phyloP scores from a whole-genome alignment of 1,139 yeast genomes.

The Sugiyamaella neomexicana region DNA sequence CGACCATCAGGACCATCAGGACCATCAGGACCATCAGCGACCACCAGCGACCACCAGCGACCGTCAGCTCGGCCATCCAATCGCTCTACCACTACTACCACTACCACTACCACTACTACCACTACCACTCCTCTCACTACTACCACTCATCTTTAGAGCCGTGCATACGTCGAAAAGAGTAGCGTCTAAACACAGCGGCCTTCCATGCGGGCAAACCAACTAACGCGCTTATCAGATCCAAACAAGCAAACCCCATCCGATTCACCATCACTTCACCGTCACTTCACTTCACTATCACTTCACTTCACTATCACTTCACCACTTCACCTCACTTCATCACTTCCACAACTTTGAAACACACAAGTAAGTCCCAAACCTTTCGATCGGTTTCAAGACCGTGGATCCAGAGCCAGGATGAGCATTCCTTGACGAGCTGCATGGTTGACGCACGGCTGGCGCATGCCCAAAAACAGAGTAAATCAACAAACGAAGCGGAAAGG shows the following conservation, averaged over 20 bases:
- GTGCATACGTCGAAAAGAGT: background rate
- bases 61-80: too few species aligned
- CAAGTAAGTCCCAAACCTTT: conserved; percentile 3
- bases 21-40: too few species aligned
- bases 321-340: too few species aligned
- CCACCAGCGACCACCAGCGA: too few species aligned
- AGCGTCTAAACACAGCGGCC: background rate
- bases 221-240: background rate
- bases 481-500: conserved; percentile 3
- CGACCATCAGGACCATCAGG: too few species aligned
- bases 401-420: background rate
- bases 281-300: background rate
- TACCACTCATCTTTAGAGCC: background rate
- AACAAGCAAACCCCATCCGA: background rate
- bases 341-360: too few species aligned
- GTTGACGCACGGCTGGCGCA: conserved; percentile 2
- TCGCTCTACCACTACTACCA: background rate
- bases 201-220: background rate
- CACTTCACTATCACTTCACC: background rate
- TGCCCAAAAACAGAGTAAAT: conserved; percentile 4
- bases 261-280: background rate
- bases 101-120: background rate
- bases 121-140: background rate
- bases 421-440: conserved; percentile 9
- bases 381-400: background rate